Base-by-base conservation (phyloP, 192 early-diverging fungal species). In the Phlyctochytrium bullatum region DNA sequence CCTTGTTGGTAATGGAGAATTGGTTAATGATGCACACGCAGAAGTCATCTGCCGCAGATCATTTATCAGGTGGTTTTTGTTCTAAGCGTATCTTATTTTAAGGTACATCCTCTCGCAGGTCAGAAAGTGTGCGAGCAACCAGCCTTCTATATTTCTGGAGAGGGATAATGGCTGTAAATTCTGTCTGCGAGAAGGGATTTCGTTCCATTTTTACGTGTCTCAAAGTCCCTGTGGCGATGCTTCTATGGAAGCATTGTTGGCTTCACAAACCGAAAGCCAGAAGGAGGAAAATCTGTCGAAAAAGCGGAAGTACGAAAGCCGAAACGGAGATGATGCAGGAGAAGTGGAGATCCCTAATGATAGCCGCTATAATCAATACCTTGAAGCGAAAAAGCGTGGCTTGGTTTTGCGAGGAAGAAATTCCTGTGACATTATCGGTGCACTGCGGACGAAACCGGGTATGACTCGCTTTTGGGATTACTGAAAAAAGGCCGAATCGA, bases 141-240 rank as follows among this genome's bases (percentile, higher is more conserved):
- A 29, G 24, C 28, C 60, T 6, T 20, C 30, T 3, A 12, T 61
- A 16, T 31, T 61, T 12, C 23, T 3, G 2, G 60, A 52, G 28
- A 17, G 1, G n/a, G n/a, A n/a, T 20, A 16, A 29, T 14, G 20
- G 28, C 34, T 51, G 35, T 6, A 14, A 14, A 25, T 57, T 57
- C 27, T 20, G 6, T 25, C 54, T 57, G 12, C 16, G 27, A 57
- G 14, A 35, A 86, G 59, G 52, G 36, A 36, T 76, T 0, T 52
- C 69, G 33, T 89, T 91, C 68, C 84, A 90, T 64, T 73, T 92
- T 62, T 93, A 93, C 68, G 79, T 91, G 10, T 91, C 89, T 50
- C 89, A 91, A 60, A 71, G 86, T 1, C 87, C 92, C 6, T 93
- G 92, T 78, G 92, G 92, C 3, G 92, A 93, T 74, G 92, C 92